Evolutionary conservation across 2,329 filamentous ascomycete genomes (phyloP), one percentile per base, ranked within the genome.

Genomic region (Microascus cirrosus): DNA sequence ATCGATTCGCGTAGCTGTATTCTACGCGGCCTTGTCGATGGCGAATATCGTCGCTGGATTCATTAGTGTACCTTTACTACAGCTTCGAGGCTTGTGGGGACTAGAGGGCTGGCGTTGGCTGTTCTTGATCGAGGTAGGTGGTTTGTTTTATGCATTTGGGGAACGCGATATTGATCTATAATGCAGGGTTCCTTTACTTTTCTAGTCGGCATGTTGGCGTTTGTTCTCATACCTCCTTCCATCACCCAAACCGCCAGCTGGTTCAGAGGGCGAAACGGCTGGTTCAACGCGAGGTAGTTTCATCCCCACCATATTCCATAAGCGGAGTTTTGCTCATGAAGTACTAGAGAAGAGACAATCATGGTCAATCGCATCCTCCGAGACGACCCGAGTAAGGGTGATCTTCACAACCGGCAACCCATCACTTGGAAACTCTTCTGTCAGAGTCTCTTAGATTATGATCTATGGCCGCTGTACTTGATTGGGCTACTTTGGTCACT

Each of bases 361-460:
- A 74, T 85, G 2, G 80, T 85, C 50, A 86, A 85, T 62, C 73
- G 84, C 1, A 68, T 77, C 11, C 62, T 77, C 8, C 77, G 83
- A 1, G 83, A 86, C 51, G 83, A 85, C 58, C 82, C 82, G 0
- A 76, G 73, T 53, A 83, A 82, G 64, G 77, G 78, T 57, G 75
- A 77, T 56, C 83, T 85, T 79, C 79, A 84, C 64, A 84, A 84
- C 61, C 75, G 81, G 7, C 71, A 83, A 65, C 75, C 77, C 0
- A 76, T 85, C 39, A 80, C 77, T 0, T 72, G 71, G 0, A 69
- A 66, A 3, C 68, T 75, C 1, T 72, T 84, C 1, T 82, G 77
- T 75, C 67, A 78, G 25, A 76, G 76, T 3, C 66, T 83, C 0
- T 71, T 69, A 5, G 82, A 84, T 61, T 84, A 79, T 58, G 78